Evolutionary conservation across 495 filamentous ascomycete genomes (phyloP), one percentile per base, ranked within the genome.

Genomic region (Darksidea phi): DNA sequence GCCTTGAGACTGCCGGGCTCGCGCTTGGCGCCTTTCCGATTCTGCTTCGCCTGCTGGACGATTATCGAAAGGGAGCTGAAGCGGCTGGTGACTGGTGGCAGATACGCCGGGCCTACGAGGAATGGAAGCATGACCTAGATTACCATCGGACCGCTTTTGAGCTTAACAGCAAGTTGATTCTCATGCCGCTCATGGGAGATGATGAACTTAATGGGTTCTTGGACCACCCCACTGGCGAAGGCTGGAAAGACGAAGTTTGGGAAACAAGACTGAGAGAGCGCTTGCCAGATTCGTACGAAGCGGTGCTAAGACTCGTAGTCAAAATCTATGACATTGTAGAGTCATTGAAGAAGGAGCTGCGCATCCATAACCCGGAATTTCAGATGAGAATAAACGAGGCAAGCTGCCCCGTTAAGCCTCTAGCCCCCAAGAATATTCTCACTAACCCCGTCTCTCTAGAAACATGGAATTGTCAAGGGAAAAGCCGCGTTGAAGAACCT

Each of bases 361-460:
- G 70, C 8, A 72, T 67, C n/a, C 68, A 77, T 46, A 67, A 62
- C 21, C 58, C 64, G 1, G 69, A 64, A 23, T 71, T 78, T 2
- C 60, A 70, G 41, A 41, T 20, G 6, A 54, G 21, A 46, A 53
- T 48, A 2, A 26, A 48, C 12, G n/a, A 52, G 38, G 61, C 49
- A 38, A 11, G 60, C 15, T 17, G 6, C 12, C 17, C 2, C 6
- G 6, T 5, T 13, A 23, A n/a, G n/a, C n/a, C 1, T 32, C 26
- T 13, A 15, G 13, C 47, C 28, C 32, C 23, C 10, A 54, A 11
- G 20, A 7, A 2, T 53, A 5, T 18, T 11, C 17, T 51, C n/a
- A 5, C n/a, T 17, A 32, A 51, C 13, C 20, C 13, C 48, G 11
- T 4, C n/a, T n/a, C n/a, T n/a, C 6, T 26, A 51, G 24, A 17